phyloP scores from a whole-genome alignment of 1,139 yeast species.

The Kodamaea arcana region DNA sequence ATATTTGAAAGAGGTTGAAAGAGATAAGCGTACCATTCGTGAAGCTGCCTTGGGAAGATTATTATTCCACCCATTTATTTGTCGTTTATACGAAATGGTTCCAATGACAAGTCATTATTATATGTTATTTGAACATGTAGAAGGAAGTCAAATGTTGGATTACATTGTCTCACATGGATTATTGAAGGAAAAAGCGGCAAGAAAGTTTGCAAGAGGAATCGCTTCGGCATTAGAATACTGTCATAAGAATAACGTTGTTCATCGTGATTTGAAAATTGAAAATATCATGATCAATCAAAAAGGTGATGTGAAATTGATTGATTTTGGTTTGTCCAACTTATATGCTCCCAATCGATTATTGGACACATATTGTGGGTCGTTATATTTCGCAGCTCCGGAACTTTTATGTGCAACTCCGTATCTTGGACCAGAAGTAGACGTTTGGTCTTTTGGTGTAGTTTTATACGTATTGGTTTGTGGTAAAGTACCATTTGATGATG shows the following conservation, averaged over 20 bases:
- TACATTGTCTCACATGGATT: constrained; percentile 97
- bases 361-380: constrained; percentile 94
- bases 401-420: constrained; percentile 88
- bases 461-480: constrained; percentile 94
- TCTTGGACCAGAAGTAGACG: constrained; percentile 94
- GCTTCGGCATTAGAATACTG: constrained; percentile 92
- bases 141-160: constrained; percentile 97
- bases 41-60: constrained; percentile 93
- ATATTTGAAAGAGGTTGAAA: constrained; percentile 79
- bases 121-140: constrained; percentile 94
- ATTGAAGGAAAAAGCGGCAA: constrained; percentile 86
- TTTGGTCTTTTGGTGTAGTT: constrained; percentile 98
- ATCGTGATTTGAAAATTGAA: constrained; percentile 93
- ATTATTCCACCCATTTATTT: constrained; percentile 87
- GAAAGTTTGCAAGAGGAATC: constrained; percentile 94
- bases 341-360: constrained; percentile 69
- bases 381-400: constrained; percentile 98
- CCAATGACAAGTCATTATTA: constrained; percentile 97
- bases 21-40: constrained; percentile 88
- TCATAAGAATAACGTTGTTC: constrained; percentile 91
- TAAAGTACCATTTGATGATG: constrained; percentile 97
- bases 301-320: constrained; percentile 94
- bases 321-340: constrained; percentile 89
- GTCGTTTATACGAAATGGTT: constrained; percentile 88
- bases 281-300: constrained; percentile 90